Base-by-base conservation (phyloP, 352 stramenopile genomes). In the Phytophthora boehmeriae region DNA sequence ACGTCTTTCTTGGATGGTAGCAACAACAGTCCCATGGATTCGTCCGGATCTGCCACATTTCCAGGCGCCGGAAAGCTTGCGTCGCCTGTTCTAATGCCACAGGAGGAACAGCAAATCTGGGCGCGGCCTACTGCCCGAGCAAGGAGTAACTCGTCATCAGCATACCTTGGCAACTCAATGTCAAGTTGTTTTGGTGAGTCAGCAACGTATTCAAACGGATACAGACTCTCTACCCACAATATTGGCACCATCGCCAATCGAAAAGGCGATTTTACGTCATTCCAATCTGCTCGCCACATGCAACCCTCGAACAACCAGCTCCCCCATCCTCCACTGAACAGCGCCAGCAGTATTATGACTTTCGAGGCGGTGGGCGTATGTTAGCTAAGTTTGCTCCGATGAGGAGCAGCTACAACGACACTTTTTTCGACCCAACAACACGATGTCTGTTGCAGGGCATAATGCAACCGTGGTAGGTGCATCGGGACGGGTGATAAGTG, bases 1-100 rank as follows among this genome's bases (percentile, higher is more conserved):
- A 61, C 72, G 20, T 88, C 82, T 5, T 80, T 88, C 48, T 60
- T 92, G 28, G 80, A 90, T 13, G 42, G 54, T 39, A 55, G 32
- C 20, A 65, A 55, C 39, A 70, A 69, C 42, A 75, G 67, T 49
- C 67, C 67, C 14, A 60, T 68, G 62, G 62, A 58, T 36, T 57
- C 66, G 2, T 17, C 59, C 22, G 50, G 44, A 4, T 71, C 71
- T 9, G 58, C 63, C 8, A 59, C 64, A 9, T 83, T 73, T 36
- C 58, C 68, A 36, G 43, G 59, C 5, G 20, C 47, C 14, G 45
- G 63, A 41, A 53, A 74, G 10, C 54, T 71, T 27, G 63, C 59
- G 1, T 72, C 65, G 19, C 65, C 64, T 2, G 69, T 74, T 20
- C 19, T 74, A n/a, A 73, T 66, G 56, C 68, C 68, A 38, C 68